phyloP scores from a whole-genome alignment of 2,329 filamentous ascomycete genomes.

The Penicillium palitans region DNA sequence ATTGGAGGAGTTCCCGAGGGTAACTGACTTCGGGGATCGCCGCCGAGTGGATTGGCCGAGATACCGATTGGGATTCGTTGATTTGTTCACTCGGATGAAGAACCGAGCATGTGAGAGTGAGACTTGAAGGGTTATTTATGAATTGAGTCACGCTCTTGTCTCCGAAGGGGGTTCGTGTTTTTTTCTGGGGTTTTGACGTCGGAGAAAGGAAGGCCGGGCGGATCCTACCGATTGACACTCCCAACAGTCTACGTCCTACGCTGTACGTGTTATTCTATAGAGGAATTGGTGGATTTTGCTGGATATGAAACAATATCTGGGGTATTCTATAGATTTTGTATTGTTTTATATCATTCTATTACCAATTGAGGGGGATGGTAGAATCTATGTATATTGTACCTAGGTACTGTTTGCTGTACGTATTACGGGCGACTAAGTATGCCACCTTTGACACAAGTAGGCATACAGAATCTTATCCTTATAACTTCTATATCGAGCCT shows the following conservation, averaged over 20 bases:
- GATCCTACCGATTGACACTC: conserved; percentile 16
- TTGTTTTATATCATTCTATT: neutral
- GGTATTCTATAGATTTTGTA: neutral
- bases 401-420: neutral
- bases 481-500: no score
- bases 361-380: neutral
- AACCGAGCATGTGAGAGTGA: neutral
- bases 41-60: conserved; percentile 17
- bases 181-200: conserved; percentile 2
- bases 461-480: no score
- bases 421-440: neutral
- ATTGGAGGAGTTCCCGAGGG: conserved; percentile 25
- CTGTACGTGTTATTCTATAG: conserved; percentile 15
- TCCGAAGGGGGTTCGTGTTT: neutral
- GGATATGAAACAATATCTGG: neutral
- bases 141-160: conserved; percentile 4
- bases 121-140: conserved; percentile 6
- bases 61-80: conserved; percentile 16
- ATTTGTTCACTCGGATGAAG: conserved; percentile 6
- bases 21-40: conserved; percentile 29
- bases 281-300: neutral
- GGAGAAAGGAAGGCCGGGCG: conserved; percentile 16
- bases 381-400: neutral
- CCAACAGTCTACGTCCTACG: conserved; percentile 10
- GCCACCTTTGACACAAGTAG: no score